Percentiles rank a stretch among this genome's conserved stretches.
Evolutionary conservation across 257 asterid genomes (phyloP).

Genomic region (Solanum sitiens): DNA sequence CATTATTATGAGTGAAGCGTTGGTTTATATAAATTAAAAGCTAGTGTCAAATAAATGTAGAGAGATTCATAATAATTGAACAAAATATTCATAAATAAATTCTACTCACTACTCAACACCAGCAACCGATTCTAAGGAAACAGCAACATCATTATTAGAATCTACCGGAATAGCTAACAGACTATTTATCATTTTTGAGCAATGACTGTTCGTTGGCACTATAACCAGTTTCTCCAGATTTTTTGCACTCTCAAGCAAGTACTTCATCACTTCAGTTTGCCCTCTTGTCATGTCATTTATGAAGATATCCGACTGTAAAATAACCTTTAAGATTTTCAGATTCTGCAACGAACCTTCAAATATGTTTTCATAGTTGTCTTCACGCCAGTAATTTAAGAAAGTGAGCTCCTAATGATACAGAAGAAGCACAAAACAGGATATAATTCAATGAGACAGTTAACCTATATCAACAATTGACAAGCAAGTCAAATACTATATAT

Average conservation of each 20-base stretch:
- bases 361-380: neutral
- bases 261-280: neutral
- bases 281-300: neutral
- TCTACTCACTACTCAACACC: neutral
- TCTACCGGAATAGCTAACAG: neutral
- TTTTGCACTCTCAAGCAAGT: neutral
- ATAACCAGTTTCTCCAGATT: neutral
- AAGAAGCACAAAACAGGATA: no score
- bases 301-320: no score
- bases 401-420: no score
- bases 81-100: no score
- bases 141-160: neutral
- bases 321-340: neutral
- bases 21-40: no score
- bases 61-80: no score
- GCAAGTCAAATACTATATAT: no score
- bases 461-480: no score
- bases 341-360: neutral
- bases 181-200: neutral
- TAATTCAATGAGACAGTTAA: no score
- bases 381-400: no score
- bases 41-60: no score
- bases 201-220: neutral
- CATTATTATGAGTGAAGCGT: no score
- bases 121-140: neutral